Evolutionary conservation across 768 basidiomycete species (phyloP), one percentile per base, ranked within the genome.

Genomic region (Pluteus cervinus): DNA sequence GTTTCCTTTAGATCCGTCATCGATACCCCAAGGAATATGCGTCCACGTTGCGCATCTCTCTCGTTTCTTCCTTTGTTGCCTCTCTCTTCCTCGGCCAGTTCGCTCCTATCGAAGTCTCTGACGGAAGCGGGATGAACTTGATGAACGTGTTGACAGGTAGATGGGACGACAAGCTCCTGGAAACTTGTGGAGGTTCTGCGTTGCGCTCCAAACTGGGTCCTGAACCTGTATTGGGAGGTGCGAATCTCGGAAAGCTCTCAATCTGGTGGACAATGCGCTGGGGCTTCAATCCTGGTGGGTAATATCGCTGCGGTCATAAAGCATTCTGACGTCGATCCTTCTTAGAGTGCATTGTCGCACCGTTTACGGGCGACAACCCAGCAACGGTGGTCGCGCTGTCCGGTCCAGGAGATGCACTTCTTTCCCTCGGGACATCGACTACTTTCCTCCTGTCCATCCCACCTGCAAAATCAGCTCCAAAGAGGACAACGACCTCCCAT

Each of bases 311-410:
- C 5, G n/a, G n/a, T n/a, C n/a, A n/a, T n/a, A n/a, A n/a, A n/a
- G n/a, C n/a, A n/a, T n/a, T n/a, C n/a, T n/a, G n/a, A n/a, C n/a
- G 23, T 37, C 10, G 22, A 37, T 14, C 1, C 8, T 34, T 17
- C 24, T 4, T 37, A 81, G 87, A 81, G 9, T 92, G 88, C 51
- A 64, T 79, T 29, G 70, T 94, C 34, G 81, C 83, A 3, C 84
- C 87, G 1, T 89, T 91, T 53, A 90, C 87, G 0, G 90, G 90
- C 3, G 90, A 94, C 54, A 94, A 94, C 56, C 85, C 88, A 5
- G 84, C 86, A 3, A 86, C 87, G 9, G 78, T 90, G 37, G 72
- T 86, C 35, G 76, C 80, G 1, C 63, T 86, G 21, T 80, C 80
- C 20, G 75, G 75, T 10, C 79, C 84, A 1, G 84, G 84, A 34